Base-by-base conservation (phyloP, 2,329 filamentous ascomycete species). In the Pseudogymnoascus sp. region DNA sequence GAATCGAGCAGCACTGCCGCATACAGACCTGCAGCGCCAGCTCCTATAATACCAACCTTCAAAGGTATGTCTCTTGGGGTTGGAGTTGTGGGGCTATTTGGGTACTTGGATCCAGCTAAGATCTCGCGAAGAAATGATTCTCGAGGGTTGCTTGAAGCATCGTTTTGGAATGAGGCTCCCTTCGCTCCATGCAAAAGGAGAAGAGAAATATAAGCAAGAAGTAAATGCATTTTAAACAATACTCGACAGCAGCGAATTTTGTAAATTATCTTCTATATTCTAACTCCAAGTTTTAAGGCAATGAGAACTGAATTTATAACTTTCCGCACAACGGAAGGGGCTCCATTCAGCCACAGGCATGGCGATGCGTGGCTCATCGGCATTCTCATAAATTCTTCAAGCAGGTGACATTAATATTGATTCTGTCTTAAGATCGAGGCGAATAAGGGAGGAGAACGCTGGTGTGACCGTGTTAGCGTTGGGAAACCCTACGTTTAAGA, bases 1-100 rank as follows among this genome's bases (percentile, higher is more conserved):
- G 67, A 66, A 37, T 75, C 70, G 10, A 76, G 67, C 6, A 75
- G 69, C 64, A 75, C 69, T 37, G 72, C 75, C 18, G 71, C 73
- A 64, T 71, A 77, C 2, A 77, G 68, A 5, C 76, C 76, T 5
- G 75, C 67, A 5, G 70, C 66, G 10, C 76, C 76, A 8, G 72
- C 74, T 12, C 76, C 76, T 6, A 77, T 67, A 16, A 78, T 77
- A 60, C 74, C 70, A 7, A 75, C 66, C 28, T 67, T 37, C 10
- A 53, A 31, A 31, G 46, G 46, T 31, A 53, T 12, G 10, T 53
- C 21, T 16, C 31, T 53, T 28, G 25, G 46, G 14, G 46, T 53
- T 53, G 25, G 46, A 16, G 46, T 31, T 16, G 46, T 53, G 11
- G 46, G n/a, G 25, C n/a, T 53, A 53, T 53, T 31, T 28, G 46